Evolutionary conservation across 1,284 basidiomycete genomes (phyloP).

Genomic region (Abortiporus biennis): DNA sequence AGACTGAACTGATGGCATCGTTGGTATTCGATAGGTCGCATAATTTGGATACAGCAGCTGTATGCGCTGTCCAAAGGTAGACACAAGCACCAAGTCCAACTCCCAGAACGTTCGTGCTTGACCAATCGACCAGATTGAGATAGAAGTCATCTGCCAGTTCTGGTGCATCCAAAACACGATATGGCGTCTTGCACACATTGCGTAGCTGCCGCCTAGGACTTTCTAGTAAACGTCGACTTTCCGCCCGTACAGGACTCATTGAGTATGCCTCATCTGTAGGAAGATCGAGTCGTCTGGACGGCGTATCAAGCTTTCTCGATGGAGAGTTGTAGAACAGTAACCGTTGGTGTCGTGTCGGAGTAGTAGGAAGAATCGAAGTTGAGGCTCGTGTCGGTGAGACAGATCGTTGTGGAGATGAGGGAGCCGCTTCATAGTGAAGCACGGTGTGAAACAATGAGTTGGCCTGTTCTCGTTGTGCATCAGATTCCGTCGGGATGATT

Average conservation of each 20-base stretch:
- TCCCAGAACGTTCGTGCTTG: conserved; percentile 88
- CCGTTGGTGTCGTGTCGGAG: conserved; percentile 60
- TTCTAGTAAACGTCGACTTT: conserved; percentile 80
- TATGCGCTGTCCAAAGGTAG: conserved; percentile 96
- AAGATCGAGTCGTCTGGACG: conserved; percentile 60
- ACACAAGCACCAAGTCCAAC: conserved; percentile 92
- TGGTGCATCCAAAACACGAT: conserved; percentile 95
- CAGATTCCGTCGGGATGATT: conserved; percentile 72
- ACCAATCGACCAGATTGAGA: conserved; percentile 98
- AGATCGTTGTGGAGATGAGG: conserved; percentile 54
- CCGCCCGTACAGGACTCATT: conserved; percentile 83
- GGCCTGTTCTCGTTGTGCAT: conserved; percentile 78
- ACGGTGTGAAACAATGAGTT: conserved; percentile 72
- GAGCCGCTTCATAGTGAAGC: conserved; percentile 70
- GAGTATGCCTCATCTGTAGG: conserved; percentile 85
- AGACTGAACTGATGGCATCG: conserved; percentile 80
- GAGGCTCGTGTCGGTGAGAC: conserved; percentile 51
- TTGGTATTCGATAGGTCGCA: conserved; percentile 66
- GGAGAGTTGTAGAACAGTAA: conserved; percentile 68
- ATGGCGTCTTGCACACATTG: conserved; percentile 91
- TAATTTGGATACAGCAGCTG: conserved; percentile 86
- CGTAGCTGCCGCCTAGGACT: conserved; percentile 80
- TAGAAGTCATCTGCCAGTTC: conserved; percentile 98
- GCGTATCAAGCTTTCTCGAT: conserved; percentile 48
- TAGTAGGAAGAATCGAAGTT: conserved; percentile 42